A percentile compares a stretch with the other conserved stretches of the same genome.
Conservation (phyloP, 306 rosid genomes). For the Vicia faba region DNA sequence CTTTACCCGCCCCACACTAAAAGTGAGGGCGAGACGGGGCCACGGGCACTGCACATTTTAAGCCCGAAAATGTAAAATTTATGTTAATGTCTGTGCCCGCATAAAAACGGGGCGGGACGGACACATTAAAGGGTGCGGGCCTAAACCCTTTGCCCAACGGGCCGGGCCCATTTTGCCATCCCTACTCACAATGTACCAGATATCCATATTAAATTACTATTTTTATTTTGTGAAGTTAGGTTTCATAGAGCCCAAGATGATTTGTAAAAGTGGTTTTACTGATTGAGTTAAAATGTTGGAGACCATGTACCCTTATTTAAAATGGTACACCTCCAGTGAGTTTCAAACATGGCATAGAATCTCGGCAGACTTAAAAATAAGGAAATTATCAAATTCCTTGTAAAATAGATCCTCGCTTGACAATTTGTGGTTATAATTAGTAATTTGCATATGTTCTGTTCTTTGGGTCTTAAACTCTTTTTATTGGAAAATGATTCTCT, state of each 20-base stretch:
- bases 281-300: constrained; percentile 27
- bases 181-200: constrained; percentile 2
- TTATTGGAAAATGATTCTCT: constrained; percentile 4
- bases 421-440: neutral
- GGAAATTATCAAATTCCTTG: constrained; percentile 20
- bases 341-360: constrained; percentile 8
- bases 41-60: too few relatives aligned
- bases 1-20: too few relatives aligned
- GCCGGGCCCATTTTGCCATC: too few relatives aligned
- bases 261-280: neutral
- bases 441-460: constrained; percentile 18
- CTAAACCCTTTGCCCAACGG: too few relatives aligned
- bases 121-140: too few relatives aligned
- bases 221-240: constrained; percentile 5
- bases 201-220: neutral
- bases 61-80: too few relatives aligned
- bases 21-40: too few relatives aligned
- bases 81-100: too few relatives aligned
- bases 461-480: too few relatives aligned
- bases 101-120: too few relatives aligned
- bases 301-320: constrained; percentile 13
- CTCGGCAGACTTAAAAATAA: constrained; percentile 11
- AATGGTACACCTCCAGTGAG: constrained; percentile 5
- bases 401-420: constrained; percentile 14
- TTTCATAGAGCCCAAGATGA: constrained; percentile 8